Conservation (phyloP, 257 asterid species). For the Capsicum rhomboideum region DNA sequence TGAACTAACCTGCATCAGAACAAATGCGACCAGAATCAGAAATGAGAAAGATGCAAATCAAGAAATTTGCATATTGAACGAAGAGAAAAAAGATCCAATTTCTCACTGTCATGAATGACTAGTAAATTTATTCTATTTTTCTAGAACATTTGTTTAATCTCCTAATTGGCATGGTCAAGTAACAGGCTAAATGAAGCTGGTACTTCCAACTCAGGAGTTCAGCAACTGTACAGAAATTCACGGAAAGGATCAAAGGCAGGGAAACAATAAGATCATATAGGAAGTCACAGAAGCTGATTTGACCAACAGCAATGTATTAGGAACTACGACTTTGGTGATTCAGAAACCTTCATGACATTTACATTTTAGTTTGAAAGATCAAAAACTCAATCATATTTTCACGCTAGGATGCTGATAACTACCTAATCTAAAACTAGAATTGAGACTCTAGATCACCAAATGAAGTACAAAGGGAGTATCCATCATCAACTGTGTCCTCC, state of each 20-base stretch:
- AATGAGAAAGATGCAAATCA: neutral
- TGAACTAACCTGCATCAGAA: slow-evolving; percentile 40
- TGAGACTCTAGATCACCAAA: neutral
- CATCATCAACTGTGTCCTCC: neutral
- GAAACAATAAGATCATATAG: neutral
- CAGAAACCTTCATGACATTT: neutral
- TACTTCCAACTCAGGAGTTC: neutral
- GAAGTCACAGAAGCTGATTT: neutral
- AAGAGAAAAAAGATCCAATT: neutral
- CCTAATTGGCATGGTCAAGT: neutral
- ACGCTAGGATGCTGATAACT: neutral
- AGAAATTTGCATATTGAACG: neutral
- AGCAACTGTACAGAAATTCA: neutral
- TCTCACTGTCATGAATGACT: neutral
- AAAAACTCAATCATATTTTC: neutral
- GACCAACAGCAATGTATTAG: neutral
- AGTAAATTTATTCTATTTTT: neutral
- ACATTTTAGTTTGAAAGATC: neutral
- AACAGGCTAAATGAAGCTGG: neutral
- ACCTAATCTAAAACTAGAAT: neutral
- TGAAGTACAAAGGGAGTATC: neutral
- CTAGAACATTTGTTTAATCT: neutral
- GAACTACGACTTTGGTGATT: neutral
- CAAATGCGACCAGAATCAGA: slow-evolving; percentile 2
- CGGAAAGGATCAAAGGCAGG: neutral